Conservation (phyloP, 495 filamentous ascomycete genomes). For the Oidiodendron maius region DNA sequence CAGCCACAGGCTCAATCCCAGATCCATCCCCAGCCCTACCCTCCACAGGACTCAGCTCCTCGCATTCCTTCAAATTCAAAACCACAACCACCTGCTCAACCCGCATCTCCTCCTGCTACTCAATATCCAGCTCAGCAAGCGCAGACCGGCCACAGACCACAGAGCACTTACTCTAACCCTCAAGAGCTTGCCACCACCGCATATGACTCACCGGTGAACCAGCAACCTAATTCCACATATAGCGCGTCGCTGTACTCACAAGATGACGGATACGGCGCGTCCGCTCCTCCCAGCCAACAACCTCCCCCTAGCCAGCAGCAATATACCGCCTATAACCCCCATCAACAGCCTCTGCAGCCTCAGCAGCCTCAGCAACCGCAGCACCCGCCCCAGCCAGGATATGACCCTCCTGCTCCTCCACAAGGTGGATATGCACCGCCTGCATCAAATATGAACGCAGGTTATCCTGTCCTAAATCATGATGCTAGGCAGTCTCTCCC, state of each 20-base stretch:
- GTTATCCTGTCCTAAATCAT: constrained; percentile 16
- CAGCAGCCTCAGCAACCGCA: no score
- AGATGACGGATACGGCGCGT: constrained; percentile 45
- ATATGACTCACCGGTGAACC: constrained; percentile 74
- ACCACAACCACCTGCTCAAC: constrained; percentile 30
- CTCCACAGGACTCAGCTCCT: constrained; percentile 32
- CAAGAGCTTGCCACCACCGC: constrained; percentile 81
- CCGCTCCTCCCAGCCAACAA: constrained; percentile 32
- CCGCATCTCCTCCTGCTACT: constrained; percentile 35
- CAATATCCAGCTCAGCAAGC: constrained; percentile 26
- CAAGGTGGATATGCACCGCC: constrained; percentile 7
- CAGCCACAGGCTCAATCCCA: constrained; percentile 36
- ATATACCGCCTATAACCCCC: constrained; percentile 35
- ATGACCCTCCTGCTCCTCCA: constrained; percentile 20
- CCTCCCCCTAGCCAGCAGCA: constrained; percentile 39
- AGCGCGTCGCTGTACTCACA: constrained; percentile 53
- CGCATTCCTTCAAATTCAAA: constrained; percentile 32
- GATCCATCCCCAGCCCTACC: constrained; percentile 18
- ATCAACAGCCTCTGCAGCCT: constrained; percentile 17
- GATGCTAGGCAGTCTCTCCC: constrained; percentile 22
- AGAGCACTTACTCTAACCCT: constrained; percentile 66
- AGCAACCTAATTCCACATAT: constrained; percentile 42
- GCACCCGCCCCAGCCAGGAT: constrained; percentile 19
- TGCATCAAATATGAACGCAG: constrained; percentile 6
- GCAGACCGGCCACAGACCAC: constrained; percentile 46